Conservation (phyloP, 441 rosid genomes). For the Lepidium campestre region DNA sequence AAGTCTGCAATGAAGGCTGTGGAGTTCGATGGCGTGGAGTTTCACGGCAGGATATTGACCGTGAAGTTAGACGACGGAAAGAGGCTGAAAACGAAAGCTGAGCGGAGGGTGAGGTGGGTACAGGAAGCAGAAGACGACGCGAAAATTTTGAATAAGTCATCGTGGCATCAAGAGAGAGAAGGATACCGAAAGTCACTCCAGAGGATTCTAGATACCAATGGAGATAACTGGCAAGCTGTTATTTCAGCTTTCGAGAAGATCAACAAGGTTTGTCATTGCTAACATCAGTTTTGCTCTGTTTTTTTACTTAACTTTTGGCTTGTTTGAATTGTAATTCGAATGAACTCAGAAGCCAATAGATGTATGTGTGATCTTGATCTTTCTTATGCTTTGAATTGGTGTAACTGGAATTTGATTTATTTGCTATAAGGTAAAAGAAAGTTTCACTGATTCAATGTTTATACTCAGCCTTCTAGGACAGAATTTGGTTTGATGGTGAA, state of each 20-base stretch:
- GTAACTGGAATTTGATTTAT: neutral
- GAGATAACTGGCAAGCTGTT: conserved; percentile 92
- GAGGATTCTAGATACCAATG: conserved; percentile 60
- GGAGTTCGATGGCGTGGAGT: conserved; percentile 87
- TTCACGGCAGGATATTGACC: conserved; percentile 80
- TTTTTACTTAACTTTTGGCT: neutral
- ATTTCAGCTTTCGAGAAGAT: conserved; percentile 74
- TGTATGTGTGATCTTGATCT: neutral
- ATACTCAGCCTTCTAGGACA: conserved; percentile 81
- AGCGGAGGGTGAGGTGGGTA: conserved; percentile 66
- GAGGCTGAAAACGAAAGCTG: conserved; percentile 56
- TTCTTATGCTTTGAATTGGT: neutral
- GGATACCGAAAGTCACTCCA: conserved; percentile 45
- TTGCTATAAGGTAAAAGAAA: neutral
- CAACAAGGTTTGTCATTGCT: conserved; percentile 49
- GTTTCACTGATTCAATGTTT: neutral
- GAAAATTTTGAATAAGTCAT: conserved; percentile 34
- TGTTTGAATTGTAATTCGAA: neutral
- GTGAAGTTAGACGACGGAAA: conserved; percentile 88
- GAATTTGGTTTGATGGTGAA: conserved; percentile 93
- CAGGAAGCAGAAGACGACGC: conserved; percentile 40
- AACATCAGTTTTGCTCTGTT: neutral
- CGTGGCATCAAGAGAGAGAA: conserved; percentile 91
- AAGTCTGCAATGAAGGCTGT: conserved; percentile 74
- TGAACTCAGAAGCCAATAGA: neutral